These are phyloP conservation scores for Xanthoconium purpureum DNA, from an alignment of 768 basidiomycete genomes.

Conservation along the genomic window DNA sequence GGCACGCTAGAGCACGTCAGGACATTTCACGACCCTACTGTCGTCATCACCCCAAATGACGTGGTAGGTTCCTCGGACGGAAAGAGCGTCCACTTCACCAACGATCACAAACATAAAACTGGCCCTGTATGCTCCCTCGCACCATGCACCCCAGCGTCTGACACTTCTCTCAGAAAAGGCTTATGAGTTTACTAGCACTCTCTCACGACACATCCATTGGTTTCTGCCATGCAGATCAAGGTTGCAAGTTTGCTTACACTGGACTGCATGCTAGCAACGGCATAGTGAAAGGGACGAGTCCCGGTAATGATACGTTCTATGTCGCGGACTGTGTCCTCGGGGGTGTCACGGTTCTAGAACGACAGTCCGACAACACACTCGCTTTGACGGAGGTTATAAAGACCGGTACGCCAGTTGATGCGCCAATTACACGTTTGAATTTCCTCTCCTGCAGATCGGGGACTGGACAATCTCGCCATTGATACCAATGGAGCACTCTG, in stretches of 20 bases:
- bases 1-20: slow-evolving; percentile 47
- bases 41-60: slow-evolving; percentile 68
- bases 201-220: slow-evolving; percentile 48
- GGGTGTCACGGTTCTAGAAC: slow-evolving; percentile 51
- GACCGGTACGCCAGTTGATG: slow-evolving; percentile 39
- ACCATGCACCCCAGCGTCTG: background rate
- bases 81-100: slow-evolving; percentile 65
- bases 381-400: slow-evolving; percentile 50
- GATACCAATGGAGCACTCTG: slow-evolving; percentile 60
- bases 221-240: slow-evolving; percentile 57
- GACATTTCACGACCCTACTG: slow-evolving; percentile 50
- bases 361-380: slow-evolving; percentile 57
- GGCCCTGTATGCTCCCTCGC: slow-evolving; percentile 43
- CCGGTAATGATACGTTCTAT: slow-evolving; percentile 60
- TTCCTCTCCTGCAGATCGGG: slow-evolving; percentile 37
- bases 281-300: slow-evolving; percentile 43
- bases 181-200: slow-evolving; percentile 30
- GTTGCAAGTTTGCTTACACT: slow-evolving; percentile 58
- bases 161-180: slow-evolving; percentile 17
- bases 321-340: slow-evolving; percentile 48
- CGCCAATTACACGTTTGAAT: slow-evolving; percentile 2
- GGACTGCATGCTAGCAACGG: slow-evolving; percentile 60
- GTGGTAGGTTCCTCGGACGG: slow-evolving; percentile 65
- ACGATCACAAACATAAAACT: slow-evolving; percentile 56
- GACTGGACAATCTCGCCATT: slow-evolving; percentile 59